Conservation (phyloP, 106 monocot genomes). For the Dioscorea zingiberensis region DNA sequence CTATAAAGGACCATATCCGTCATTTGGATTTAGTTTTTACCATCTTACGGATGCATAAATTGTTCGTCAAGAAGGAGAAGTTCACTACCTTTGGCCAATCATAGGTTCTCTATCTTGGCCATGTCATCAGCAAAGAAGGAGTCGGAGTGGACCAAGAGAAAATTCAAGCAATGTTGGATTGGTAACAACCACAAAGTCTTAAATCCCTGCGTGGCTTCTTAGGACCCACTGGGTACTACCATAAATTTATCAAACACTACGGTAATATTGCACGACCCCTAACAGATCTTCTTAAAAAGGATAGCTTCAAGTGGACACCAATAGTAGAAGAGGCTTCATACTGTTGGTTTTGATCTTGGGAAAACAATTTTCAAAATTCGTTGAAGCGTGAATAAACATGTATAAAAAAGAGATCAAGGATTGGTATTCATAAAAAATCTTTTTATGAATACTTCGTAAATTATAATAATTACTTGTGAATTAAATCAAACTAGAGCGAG, state of each 20-base stretch:
- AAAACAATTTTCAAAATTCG: too few relatives aligned
- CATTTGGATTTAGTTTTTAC: neutral
- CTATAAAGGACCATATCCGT: neutral
- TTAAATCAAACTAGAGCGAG: too few relatives aligned
- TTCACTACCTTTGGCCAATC: conserved; percentile 2
- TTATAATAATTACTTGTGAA: too few relatives aligned
- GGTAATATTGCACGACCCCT: neutral
- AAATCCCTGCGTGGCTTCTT: conserved; percentile 12
- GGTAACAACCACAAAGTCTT: neutral
- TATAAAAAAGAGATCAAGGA: too few relatives aligned
- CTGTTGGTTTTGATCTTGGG: too few relatives aligned
- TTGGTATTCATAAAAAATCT: too few relatives aligned
- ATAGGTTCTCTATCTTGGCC: neutral
- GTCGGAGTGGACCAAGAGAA: conserved; percentile 1
- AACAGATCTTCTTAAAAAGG: conserved; percentile 6
- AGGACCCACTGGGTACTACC: conserved; percentile 16
- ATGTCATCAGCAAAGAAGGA: neutral
- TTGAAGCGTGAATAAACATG: too few relatives aligned
- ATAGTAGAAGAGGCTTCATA: conserved; percentile 1
- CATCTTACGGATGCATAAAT: neutral
- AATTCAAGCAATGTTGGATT: conserved; percentile 3
- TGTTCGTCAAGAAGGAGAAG: neutral
- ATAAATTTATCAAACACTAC: neutral
- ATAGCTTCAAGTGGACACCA: conserved; percentile 2
- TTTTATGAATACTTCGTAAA: too few relatives aligned